Base-by-base conservation (phyloP, 225 moss, liverwort and hornwort species). In the Anthoceros angustus region DNA sequence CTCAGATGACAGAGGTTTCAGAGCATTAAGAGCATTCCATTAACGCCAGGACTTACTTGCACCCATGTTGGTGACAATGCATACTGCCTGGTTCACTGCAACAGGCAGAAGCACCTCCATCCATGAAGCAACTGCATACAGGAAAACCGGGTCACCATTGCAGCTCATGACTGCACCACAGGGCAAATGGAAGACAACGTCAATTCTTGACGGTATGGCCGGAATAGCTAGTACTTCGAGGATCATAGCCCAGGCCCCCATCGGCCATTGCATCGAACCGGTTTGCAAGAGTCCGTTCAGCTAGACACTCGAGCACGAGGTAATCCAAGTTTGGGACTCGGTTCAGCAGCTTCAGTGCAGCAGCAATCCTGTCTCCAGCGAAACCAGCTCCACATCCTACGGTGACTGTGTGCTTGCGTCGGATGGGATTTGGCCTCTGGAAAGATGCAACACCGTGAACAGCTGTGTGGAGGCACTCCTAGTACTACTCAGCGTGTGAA, bases 341-440 rank as follows among this genome's bases (percentile, higher is more conserved):
- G 63, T 78, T 65, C 18, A 90, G 72, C 32, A 90, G 85, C 40
- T 70, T 85, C 64, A 79, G 74, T 0, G 90, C 87, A 42, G 85
- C 85, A 64, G 62, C 76, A 12, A 79, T 84, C 75, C 90, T 75
- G 73, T 90, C 87, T 41, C 90, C 90, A 42, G 85, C 85, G 72
- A 90, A 90, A 42, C 90, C 90, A 63, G 90, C 90, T 68, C 87
- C 87, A 72, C 85, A 87, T 39, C 87, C 90, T 25, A 90, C 77
- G 50, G 87, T 84, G 64, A 90, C 66, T 16, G 74, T 79, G 48
- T 80, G 74, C 62, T 73, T 74, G 62, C 25, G 79, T 60, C 78
- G 76, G 60, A 41, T 46, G 0, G 68, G 70, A 26, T 73, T 70
- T 55, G 55, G 55, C 55, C 55, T 18, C 55, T 55, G n/a, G n/a